These are phyloP conservation scores for Candida silvatica DNA, from an alignment of 805 yeast species.

Conservation along the genomic window DNA sequence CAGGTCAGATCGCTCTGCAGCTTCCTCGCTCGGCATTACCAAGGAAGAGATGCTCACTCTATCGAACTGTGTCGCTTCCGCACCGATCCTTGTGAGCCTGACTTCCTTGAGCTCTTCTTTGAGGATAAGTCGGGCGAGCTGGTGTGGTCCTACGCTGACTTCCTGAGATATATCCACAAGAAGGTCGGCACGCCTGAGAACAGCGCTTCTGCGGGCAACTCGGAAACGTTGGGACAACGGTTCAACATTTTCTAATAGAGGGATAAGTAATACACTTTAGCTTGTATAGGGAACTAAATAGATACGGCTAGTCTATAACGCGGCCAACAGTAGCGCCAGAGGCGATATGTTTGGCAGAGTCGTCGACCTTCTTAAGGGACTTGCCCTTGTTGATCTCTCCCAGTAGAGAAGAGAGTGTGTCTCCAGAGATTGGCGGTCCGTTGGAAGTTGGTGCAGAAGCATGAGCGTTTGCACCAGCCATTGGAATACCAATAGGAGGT, in stretches of 20 bases:
- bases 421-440: slow-evolving; percentile 24
- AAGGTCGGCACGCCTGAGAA: slow-evolving; percentile 43
- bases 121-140: slow-evolving; percentile 63
- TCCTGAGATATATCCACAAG: slow-evolving; percentile 59
- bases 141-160: slow-evolving; percentile 55
- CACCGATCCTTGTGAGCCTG: slow-evolving; percentile 49
- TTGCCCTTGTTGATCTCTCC: slow-evolving; percentile 52
- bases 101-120: slow-evolving; percentile 51
- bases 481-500: slow-evolving; percentile 15
- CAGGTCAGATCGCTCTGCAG: slow-evolving; percentile 59
- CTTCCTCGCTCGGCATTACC: slow-evolving; percentile 37
- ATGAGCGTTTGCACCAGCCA: slow-evolving; percentile 11
- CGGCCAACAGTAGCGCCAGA: slow-evolving; percentile 41
- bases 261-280: neutral
- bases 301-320: slow-evolving; percentile 21
- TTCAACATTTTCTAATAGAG: neutral
- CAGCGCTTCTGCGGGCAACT: neutral
- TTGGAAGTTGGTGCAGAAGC: slow-evolving; percentile 23
- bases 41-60: slow-evolving; percentile 32
- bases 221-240: slow-evolving; percentile 1
- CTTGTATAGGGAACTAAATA: neutral
- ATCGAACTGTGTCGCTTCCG: slow-evolving; percentile 59
- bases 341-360: slow-evolving; percentile 35
- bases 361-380: slow-evolving; percentile 41
- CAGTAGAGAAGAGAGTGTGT: slow-evolving; percentile 30